Evolutionary conservation across 129 eudicot genomes (phyloP).

Genomic region (Flaveria ramosissima): DNA sequence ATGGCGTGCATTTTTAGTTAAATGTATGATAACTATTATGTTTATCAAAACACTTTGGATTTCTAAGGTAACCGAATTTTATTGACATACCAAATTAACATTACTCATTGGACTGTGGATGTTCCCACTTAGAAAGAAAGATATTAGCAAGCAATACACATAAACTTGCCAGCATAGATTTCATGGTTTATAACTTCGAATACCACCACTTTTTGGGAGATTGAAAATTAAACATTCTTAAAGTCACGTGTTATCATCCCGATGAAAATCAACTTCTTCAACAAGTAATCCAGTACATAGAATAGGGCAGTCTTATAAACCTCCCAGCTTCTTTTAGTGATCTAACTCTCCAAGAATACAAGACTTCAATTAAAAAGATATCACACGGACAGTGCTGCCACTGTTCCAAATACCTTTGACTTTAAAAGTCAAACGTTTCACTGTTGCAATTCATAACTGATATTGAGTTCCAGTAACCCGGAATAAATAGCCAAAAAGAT

Average conservation of each 20-base stretch:
- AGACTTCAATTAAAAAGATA: background rate
- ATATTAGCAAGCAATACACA: constrained; percentile 17
- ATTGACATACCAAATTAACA: constrained; percentile 13
- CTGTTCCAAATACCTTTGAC: constrained; percentile 17
- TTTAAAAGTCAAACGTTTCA: constrained; percentile 22
- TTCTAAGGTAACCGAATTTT: constrained; percentile 22
- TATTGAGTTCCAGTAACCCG: background rate
- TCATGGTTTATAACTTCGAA: background rate
- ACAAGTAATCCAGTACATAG: background rate
- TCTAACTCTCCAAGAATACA: constrained; percentile 2
- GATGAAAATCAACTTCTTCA: background rate
- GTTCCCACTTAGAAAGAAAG: background rate
- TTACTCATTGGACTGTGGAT: background rate
- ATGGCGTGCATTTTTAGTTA: constrained; percentile 7
- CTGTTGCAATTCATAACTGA: constrained; percentile 3
- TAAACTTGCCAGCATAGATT: constrained; percentile 6
- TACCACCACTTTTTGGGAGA: constrained; percentile 1
- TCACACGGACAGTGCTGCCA: background rate
- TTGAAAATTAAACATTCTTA: background rate
- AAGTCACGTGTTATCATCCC: background rate
- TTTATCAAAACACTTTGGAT: background rate
- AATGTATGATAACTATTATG: constrained; percentile 18
- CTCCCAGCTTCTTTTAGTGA: constrained; percentile 1
- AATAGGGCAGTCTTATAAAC: constrained; percentile 10
- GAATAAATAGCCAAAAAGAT: background rate